A percentile compares a stretch with the other conserved stretches of the same genome.
Conservation (phyloP, 208 protist species). For the Acanthamoeba divionensis region DNA sequence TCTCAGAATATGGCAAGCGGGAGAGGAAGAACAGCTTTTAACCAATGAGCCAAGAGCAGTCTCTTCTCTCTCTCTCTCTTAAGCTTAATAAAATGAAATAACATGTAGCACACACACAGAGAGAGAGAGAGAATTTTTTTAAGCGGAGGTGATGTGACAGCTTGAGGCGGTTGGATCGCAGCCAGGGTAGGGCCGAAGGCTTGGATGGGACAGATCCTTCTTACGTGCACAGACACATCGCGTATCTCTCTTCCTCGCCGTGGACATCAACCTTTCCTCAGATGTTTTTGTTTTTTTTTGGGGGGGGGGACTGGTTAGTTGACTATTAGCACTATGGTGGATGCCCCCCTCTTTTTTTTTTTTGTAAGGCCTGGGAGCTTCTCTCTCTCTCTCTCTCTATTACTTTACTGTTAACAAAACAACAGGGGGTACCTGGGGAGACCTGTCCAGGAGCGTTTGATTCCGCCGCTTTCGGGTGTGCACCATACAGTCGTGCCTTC, state of each 20-base stretch:
- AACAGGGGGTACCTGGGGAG: background rate
- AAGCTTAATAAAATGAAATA: no score
- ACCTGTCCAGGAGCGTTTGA: constrained; percentile 20
- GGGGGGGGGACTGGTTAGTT: background rate
- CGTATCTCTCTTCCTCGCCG: background rate
- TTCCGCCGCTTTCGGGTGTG: background rate
- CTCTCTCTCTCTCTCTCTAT: no score
- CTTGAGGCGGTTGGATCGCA: background rate
- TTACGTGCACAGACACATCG: constrained; percentile 3
- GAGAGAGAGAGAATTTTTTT: no score
- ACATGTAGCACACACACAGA: no score
- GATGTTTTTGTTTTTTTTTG: background rate
- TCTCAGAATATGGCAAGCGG: background rate
- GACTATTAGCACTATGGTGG: background rate
- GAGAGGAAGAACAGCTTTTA: background rate
- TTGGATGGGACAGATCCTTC: background rate
- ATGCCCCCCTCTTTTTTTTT: background rate
- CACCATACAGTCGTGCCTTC: background rate
- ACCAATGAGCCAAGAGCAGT: no score
- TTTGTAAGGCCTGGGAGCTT: background rate
- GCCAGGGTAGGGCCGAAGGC: background rate
- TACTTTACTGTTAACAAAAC: no score
- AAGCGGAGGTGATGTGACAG: no score
- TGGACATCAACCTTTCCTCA: background rate
- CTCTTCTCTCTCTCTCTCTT: no score